These are phyloP conservation scores for Aspergillus texensis DNA, from an alignment of 2,329 filamentous ascomycete genomes.

Conservation along the genomic window DNA sequence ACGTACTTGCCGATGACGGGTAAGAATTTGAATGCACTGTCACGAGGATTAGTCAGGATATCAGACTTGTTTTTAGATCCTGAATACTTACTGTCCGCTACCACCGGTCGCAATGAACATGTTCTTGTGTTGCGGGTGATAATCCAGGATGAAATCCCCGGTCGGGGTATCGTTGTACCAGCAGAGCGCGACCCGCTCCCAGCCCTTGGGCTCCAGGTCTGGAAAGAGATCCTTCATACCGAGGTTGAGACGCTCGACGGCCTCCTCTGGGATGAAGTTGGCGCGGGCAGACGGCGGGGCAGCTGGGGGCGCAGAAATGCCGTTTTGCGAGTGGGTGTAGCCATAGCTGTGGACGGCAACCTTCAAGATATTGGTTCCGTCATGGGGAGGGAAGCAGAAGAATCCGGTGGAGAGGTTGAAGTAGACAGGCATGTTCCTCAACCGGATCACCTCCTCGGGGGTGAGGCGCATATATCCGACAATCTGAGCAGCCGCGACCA, in stretches of 20 bases:
- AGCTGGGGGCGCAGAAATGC: conserved; percentile 25
- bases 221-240: conserved; percentile 63
- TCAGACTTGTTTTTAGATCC: background rate
- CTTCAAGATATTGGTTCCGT: conserved; percentile 53
- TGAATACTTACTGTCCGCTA: conserved; percentile 31
- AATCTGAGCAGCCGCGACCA: conserved; percentile 75
- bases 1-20: conserved; percentile 64
- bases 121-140: conserved; percentile 59
- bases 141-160: conserved; percentile 69
- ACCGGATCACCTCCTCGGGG: conserved; percentile 63
- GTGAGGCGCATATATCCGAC: conserved; percentile 74
- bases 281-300: conserved; percentile 25
- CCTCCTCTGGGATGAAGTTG: conserved; percentile 51
- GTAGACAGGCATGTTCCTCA: conserved; percentile 67
- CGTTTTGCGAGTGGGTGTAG: conserved; percentile 45
- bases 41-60: background rate
- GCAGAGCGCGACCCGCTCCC: conserved; percentile 63
- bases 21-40: conserved; percentile 65
- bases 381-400: conserved; percentile 51
- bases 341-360: conserved; percentile 69
- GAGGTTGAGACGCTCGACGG: conserved; percentile 57
- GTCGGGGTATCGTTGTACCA: conserved; percentile 73
- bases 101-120: conserved; percentile 34
- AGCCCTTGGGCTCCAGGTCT: conserved; percentile 58
- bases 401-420: conserved; percentile 48